Percentiles rank a stretch among this genome's conserved stretches.
Evolutionary conservation across 805 yeast genomes (phyloP).

Genomic region (Saturnispora silvae): DNA sequence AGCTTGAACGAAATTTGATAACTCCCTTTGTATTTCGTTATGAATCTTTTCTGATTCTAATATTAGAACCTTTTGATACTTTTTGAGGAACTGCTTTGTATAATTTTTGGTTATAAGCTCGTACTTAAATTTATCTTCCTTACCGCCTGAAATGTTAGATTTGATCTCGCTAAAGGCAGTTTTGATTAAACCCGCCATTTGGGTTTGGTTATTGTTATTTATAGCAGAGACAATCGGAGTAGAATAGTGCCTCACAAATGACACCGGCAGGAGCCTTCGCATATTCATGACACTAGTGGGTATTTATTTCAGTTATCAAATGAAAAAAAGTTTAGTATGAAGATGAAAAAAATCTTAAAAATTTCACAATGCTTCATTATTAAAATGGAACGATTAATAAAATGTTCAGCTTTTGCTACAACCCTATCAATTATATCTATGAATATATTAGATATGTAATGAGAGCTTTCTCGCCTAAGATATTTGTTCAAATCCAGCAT

Average conservation of each 20-base stretch:
- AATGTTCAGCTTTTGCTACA: too few species aligned
- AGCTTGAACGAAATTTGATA: constrained; percentile 2
- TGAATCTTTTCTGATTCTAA: constrained; percentile 7
- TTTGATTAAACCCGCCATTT: neutral
- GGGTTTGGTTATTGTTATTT: neutral
- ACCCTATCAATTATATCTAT: too few species aligned
- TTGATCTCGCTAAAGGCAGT: constrained; percentile 10
- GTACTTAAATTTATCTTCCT: constrained; percentile 7
- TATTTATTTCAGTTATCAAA: too few species aligned
- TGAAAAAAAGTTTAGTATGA: too few species aligned
- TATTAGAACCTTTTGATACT: constrained; percentile 5
- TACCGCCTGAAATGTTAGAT: constrained; percentile 4
- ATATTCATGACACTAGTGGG: too few species aligned
- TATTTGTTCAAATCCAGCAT: too few species aligned
- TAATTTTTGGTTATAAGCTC: constrained; percentile 10
- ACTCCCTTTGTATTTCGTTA: constrained; percentile 4
- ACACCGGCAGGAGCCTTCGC: neutral
- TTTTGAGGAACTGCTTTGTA: constrained; percentile 7
- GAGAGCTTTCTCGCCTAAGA: too few species aligned
- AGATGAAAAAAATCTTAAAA: too few species aligned
- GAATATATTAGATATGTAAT: too few species aligned
- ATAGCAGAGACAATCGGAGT: too few species aligned
- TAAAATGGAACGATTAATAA: too few species aligned
- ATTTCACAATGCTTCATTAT: too few species aligned
- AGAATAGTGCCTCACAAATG: neutral